Evolutionary conservation across 768 basidiomycete species (phyloP), one percentile per base, ranked within the genome.

Genomic region (Rhizopogon sp.): DNA sequence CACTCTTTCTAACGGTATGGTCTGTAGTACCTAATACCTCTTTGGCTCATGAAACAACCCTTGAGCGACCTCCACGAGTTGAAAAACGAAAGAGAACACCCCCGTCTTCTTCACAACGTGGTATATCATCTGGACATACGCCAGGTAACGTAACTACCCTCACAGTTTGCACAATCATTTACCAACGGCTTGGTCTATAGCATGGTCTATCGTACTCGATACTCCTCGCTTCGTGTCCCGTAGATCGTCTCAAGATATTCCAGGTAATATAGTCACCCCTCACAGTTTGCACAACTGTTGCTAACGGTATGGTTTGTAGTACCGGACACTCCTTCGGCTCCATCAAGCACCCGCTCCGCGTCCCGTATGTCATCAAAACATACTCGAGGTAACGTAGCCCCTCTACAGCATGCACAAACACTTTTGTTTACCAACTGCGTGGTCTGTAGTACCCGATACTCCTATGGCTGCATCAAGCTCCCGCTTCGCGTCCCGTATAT

Each of bases 71-170:
- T 17, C 35, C 60, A n/a, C 54, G 49, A 29, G 55, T 62, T 54
- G 52, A 57, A 43, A 60, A 62, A 55, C 64, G 70, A 65, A 60
- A 66, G 56, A 61, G 65, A 11, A 56, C 59, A 20, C 14, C 35
- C 3, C 16, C 35, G 10, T 37, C 33, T 20, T 29, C 17, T 46
- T 37, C 14, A 17, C 11, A 47, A 8, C 33, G 46, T 8, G 14
- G 33, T 35, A 35, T 20, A 35, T 35, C 33, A 22, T 47, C 46
- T 16, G 46, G 35, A 35, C 33, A 20, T 14, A 47, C 46, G 0
- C 20, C 35, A 47, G 46, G 46, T 47, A 47, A 47, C 9, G 13
- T 47, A 22, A 33, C 17, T 14, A 47, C 33, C 8, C 35, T 35
- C 20, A 13, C 31, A 5, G 7, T 35, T 20, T 47, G 14, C 46